Conservation (phyloP, 2,329 filamentous ascomycete species). For the Zelopaecilomyces penicillatus region DNA sequence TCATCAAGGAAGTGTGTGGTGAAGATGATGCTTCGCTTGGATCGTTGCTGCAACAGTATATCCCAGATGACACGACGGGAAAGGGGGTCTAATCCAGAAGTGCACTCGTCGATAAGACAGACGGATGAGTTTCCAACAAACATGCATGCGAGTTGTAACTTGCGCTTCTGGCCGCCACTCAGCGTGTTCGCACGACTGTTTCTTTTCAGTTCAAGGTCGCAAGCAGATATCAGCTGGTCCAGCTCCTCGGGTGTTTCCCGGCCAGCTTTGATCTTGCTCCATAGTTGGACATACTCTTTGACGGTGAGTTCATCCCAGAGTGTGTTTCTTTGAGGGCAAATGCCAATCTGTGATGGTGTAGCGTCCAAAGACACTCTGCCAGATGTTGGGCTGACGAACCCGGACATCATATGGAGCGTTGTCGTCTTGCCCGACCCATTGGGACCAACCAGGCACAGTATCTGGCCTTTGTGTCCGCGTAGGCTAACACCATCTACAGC, state of each 20-base stretch:
- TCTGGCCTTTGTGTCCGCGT: slow-evolving; percentile 49
- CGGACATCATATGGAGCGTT: slow-evolving; percentile 59
- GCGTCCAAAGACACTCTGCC: slow-evolving; percentile 53
- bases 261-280: slow-evolving; percentile 50
- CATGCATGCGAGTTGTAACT: slow-evolving; percentile 64
- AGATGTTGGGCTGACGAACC: slow-evolving; percentile 50
- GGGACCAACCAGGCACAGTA: slow-evolving; percentile 59
- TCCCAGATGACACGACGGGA: slow-evolving; percentile 62
- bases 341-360: slow-evolving; percentile 37
- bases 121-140: slow-evolving; percentile 59
- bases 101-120: slow-evolving; percentile 63
- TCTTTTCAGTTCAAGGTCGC: slow-evolving; percentile 52
- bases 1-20: slow-evolving; percentile 67
- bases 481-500: slow-evolving; percentile 57
- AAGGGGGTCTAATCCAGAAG: slow-evolving; percentile 57
- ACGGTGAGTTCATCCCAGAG: slow-evolving; percentile 60
- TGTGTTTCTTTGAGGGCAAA: slow-evolving; percentile 60
- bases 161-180: slow-evolving; percentile 62
- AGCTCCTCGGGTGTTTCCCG: slow-evolving; percentile 36
- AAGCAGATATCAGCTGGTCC: slow-evolving; percentile 44
- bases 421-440: slow-evolving; percentile 67
- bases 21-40: slow-evolving; percentile 53
- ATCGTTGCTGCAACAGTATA: slow-evolving; percentile 56
- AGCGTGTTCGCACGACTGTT: slow-evolving; percentile 47
- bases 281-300: slow-evolving; percentile 54